These are phyloP conservation scores for Mycena galericulata DNA, from an alignment of 768 basidiomycete species.

Conservation along the genomic window DNA sequence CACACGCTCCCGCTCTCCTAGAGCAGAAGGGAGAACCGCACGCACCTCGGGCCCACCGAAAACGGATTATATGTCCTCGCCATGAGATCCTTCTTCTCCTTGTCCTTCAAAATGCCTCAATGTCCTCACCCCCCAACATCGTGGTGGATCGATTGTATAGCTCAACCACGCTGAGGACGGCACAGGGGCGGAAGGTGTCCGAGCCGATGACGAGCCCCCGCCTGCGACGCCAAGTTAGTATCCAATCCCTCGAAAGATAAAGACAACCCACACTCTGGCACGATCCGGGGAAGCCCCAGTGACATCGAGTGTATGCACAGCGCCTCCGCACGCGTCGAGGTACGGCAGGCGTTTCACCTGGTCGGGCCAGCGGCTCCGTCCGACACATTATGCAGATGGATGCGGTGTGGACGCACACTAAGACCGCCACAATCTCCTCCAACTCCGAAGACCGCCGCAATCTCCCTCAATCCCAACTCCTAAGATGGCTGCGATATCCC, in stretches of 20 bases:
- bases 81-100: constrained; percentile 63
- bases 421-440: too few relatives aligned
- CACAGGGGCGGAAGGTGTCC: constrained; percentile 74
- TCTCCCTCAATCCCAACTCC: too few relatives aligned
- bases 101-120: constrained; percentile 76
- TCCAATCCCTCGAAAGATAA: constrained; percentile 79
- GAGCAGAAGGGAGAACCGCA: constrained; percentile 21
- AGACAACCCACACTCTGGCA: constrained; percentile 72
- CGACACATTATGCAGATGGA: too few relatives aligned
- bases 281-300: constrained; percentile 85
- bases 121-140: constrained; percentile 81
- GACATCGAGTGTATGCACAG: constrained; percentile 89
- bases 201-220: constrained; percentile 72
- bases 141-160: constrained; percentile 87
- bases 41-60: constrained; percentile 82
- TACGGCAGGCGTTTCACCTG: constrained; percentile 82
- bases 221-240: constrained; percentile 80
- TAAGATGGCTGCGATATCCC: too few relatives aligned
- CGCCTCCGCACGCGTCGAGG: constrained; percentile 88
- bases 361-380: too few relatives aligned
- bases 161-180: constrained; percentile 84
- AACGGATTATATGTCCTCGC: constrained; percentile 89
- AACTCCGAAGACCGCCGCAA: too few relatives aligned
- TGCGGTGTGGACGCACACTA: too few relatives aligned
- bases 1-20: constrained; percentile 13